Percentiles rank a stretch among this genome's conserved stretches.
Evolutionary conservation across 371 early-diverging fungal genomes (phyloP).

Genomic region (Mucor circinelloides): DNA sequence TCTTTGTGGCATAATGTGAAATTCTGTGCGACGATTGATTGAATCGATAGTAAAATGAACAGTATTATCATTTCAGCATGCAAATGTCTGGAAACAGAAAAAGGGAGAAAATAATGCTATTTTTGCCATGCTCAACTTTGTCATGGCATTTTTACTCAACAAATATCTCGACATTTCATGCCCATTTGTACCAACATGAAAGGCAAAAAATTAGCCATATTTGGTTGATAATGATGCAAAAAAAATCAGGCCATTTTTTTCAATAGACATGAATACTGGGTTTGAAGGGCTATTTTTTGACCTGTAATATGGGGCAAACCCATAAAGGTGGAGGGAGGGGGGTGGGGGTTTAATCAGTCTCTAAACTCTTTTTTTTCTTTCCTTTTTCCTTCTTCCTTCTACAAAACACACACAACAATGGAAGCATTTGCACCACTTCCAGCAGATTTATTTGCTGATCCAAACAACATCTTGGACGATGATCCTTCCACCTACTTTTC

Average conservation of each 20-base stretch:
- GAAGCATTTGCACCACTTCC: conserved; percentile 31
- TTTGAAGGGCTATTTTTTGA: neutral
- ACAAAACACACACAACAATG: conserved; percentile 11
- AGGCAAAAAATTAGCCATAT: neutral
- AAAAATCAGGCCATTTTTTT: neutral
- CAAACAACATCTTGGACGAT: conserved; percentile 13
- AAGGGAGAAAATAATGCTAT: too few relatives aligned
- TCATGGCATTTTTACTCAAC: neutral
- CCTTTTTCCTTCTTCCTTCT: conserved; percentile 1
- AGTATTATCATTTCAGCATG: too few relatives aligned
- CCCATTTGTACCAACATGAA: neutral
- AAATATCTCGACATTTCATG: neutral
- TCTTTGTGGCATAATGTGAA: too few relatives aligned
- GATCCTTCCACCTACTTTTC: conserved; percentile 25
- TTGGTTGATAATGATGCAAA: neutral
- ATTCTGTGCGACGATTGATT: too few relatives aligned
- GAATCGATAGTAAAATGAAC: too few relatives aligned
- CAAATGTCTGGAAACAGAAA: too few relatives aligned
- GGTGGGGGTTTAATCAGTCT: neutral
- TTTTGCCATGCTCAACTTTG: too few relatives aligned
- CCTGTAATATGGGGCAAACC: neutral
- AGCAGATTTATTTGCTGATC: conserved; percentile 22
- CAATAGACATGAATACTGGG: neutral
- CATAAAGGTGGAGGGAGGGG: neutral
- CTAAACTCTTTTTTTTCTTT: neutral